Evolutionary conservation across 495 filamentous ascomycete species (phyloP).

Genomic region (Friedmanniomyces simplex): DNA sequence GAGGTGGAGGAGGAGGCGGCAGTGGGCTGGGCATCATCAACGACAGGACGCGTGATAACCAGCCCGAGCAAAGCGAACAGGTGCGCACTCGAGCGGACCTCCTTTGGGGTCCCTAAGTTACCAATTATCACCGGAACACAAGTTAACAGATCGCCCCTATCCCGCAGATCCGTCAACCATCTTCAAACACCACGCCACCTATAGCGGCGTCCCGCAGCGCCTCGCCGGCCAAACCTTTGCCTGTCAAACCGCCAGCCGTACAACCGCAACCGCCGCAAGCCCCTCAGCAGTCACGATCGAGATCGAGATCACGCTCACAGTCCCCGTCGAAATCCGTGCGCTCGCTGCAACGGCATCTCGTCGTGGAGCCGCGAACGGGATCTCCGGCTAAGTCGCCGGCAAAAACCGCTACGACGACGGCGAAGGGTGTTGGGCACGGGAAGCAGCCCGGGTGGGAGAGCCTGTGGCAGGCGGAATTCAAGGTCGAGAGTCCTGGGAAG

Average conservation of each 20-base stretch:
- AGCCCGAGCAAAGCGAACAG: slow-evolving; percentile 23
- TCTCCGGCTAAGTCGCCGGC: slow-evolving; percentile 12
- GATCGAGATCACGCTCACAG: background rate
- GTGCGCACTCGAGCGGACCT: slow-evolving; percentile 30
- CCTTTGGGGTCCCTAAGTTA: slow-evolving; percentile 28
- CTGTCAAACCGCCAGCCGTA: too few species aligned
- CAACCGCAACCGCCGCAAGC: too few species aligned
- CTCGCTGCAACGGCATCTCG: slow-evolving; percentile 12
- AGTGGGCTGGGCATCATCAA: slow-evolving; percentile 19
- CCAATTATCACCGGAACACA: background rate
- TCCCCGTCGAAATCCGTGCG: slow-evolving; percentile 18
- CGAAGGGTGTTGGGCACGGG: background rate
- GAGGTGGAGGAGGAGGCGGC: background rate
- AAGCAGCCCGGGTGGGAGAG: slow-evolving; percentile 10
- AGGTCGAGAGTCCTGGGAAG: slow-evolving; percentile 14
- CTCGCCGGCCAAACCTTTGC: slow-evolving; percentile 1
- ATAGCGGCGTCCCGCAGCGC: background rate
- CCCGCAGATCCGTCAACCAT: background rate
- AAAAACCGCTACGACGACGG: background rate
- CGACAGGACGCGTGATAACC: slow-evolving; percentile 16
- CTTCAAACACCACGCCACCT: background rate
- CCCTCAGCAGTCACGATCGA: too few species aligned
- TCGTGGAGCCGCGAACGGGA: slow-evolving; percentile 7
- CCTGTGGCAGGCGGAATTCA: slow-evolving; percentile 17
- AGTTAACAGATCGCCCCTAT: background rate